Base-by-base conservation (phyloP, 768 basidiomycete genomes). In the Lentinula guzmanii region DNA sequence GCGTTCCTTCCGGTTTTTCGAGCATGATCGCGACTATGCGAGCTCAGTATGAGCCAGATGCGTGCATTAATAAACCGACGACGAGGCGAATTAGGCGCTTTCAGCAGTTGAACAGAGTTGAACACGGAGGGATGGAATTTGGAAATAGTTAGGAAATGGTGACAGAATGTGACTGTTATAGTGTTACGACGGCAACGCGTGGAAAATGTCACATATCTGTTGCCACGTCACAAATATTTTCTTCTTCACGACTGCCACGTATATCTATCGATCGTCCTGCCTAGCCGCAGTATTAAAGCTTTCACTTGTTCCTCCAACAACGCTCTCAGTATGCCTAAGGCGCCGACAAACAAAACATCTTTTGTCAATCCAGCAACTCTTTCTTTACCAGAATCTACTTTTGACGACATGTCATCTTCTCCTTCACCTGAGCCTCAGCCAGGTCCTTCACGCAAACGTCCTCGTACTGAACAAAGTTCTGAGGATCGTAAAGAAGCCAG, bases 401-500 rank as follows among this genome's bases (percentile, higher is more conserved):
- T 69, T 57, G 60, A 69, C 64, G 68, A 69, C 55, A 61, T 66
- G 5, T 73, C 74, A 7, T 71, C 76, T 16, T 58, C 46, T 68
- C 70, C 13, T 42, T 42, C 42, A 42, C 70, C 15, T 35, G 50
- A 43, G 42, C 64, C 65, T 9, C 11, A 72, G 16, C 63, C 76
- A 8, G 79, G 80, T 34, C 83, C 87, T 13, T 82, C 90, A 33
- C 87, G 90, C 66, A 93, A 93, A 70, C 90, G 91, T 33, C 71
- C 84, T 37, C 87, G 91, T 67, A 80, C 86, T 7, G 81, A 82
- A 9, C 52, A 80, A 28, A 77, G 84, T 5, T 77, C 87, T 0
- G 91, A 93, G 64, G 90, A 93, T 68, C 89, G 90, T 73, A 90
- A 85, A 67, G 92, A 93, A 71, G 91, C 90, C 52, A 82, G 94